phyloP scores from a whole-genome alignment of 805 yeast genomes.

The Yarrowia sp. region DNA sequence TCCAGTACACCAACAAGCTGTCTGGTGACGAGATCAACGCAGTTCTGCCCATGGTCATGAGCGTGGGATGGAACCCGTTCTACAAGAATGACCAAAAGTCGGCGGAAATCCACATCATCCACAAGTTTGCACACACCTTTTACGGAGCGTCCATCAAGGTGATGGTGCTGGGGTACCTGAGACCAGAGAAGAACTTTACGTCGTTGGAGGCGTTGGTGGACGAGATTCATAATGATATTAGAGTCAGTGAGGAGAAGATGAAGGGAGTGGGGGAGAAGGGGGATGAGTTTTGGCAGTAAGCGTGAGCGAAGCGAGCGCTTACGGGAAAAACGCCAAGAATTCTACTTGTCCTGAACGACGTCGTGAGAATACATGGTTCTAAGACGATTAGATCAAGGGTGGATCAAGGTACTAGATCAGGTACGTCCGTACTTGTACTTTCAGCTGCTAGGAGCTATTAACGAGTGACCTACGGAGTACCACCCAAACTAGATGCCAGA shows the following conservation, averaged over 20 bases:
- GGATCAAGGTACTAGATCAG: no score
- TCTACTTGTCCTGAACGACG: no score
- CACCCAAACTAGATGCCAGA: no score
- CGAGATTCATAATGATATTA: slow-evolving; percentile 83
- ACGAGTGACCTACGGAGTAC: no score
- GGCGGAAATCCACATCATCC: slow-evolving; percentile 83
- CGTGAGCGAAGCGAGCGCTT: not conserved
- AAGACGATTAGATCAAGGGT: no score
- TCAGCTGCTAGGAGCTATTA: no score
- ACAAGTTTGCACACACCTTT: slow-evolving; percentile 66
- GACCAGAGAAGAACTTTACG: slow-evolving; percentile 89
- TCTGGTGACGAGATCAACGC: slow-evolving; percentile 52
- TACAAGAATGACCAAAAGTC: slow-evolving; percentile 80
- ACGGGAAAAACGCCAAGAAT: no score
- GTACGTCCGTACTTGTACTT: no score
- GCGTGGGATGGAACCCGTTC: slow-evolving; percentile 95
- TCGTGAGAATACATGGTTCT: no score
- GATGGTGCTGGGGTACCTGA: slow-evolving; percentile 80
- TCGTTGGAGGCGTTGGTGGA: slow-evolving; percentile 82
- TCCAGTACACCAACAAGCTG: slow-evolving; percentile 67
- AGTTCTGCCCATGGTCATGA: slow-evolving; percentile 87
- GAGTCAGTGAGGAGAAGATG: slow-evolving; percentile 64
- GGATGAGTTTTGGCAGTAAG: slow-evolving; percentile 42
- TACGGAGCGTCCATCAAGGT: slow-evolving; percentile 82
- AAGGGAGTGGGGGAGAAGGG: slow-evolving; percentile 48